A percentile compares a stretch with the other conserved stretches of the same genome.
Conservation (phyloP, 176 grass and related monocot species). For the Rhipidocladum racemiflorum region DNA sequence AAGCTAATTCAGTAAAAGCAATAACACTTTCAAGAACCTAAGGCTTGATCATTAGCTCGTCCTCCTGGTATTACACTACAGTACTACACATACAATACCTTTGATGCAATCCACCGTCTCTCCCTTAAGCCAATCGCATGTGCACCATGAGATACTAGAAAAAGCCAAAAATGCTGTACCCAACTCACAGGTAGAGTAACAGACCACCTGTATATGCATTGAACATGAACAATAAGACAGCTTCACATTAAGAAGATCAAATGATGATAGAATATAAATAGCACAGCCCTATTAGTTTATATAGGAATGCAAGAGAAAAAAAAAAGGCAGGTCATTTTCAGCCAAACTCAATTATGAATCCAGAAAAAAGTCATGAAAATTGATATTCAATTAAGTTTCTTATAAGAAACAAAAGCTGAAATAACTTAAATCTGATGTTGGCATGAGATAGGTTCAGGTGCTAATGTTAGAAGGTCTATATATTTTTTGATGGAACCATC, state of each 20-base stretch:
- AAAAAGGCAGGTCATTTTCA: neutral
- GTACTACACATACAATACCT: slow-evolving; percentile 53
- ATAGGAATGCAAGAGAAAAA: neutral
- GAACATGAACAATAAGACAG: slow-evolving; percentile 1
- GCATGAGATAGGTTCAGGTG: slow-evolving; percentile 1
- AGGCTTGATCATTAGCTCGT: neutral
- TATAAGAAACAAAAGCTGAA: neutral
- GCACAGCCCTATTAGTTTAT: slow-evolving; percentile 1
- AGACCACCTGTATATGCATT: slow-evolving; percentile 64
- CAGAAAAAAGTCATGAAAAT: neutral
- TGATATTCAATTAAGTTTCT: neutral
- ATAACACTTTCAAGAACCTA: slow-evolving; percentile 8
- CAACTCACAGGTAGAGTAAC: slow-evolving; percentile 83
- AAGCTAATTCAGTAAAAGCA: slow-evolving; percentile 23
- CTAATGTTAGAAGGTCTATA: neutral
- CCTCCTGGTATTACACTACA: neutral
- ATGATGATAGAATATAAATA: slow-evolving; percentile 17
- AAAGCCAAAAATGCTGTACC: slow-evolving; percentile 81
- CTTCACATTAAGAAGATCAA: neutral
- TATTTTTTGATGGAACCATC: neutral
- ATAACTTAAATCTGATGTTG: neutral
- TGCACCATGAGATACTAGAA: slow-evolving; percentile 62
- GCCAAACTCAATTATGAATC: neutral
- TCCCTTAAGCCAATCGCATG: slow-evolving; percentile 80
- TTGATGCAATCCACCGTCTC: slow-evolving; percentile 71